Evolutionary conservation across 1,284 basidiomycete genomes (phyloP).

Genomic region (Austroboletus niveus): DNA sequence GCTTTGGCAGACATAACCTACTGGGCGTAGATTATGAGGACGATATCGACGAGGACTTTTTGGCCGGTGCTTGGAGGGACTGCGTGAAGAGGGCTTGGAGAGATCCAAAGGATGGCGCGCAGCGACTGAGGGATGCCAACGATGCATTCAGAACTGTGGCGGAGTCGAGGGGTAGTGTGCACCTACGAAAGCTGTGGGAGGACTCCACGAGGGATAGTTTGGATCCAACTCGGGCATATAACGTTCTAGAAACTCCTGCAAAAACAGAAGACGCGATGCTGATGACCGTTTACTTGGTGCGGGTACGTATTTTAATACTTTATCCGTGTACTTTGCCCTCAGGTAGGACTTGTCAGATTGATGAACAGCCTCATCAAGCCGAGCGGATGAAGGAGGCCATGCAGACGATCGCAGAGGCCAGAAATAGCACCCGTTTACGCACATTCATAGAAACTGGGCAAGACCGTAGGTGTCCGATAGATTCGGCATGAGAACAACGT

Average conservation of each 20-base stretch:
- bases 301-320: conserved; percentile 48
- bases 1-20: conserved; percentile 61
- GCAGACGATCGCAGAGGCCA: conserved; percentile 64
- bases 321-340: conserved; percentile 3
- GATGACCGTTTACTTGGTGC: conserved; percentile 68
- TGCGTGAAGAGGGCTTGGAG: conserved; percentile 62
- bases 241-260: conserved; percentile 65
- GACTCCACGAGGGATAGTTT: conserved; percentile 56
- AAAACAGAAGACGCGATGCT: conserved; percentile 77
- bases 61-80: conserved; percentile 66
- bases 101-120: conserved; percentile 43
- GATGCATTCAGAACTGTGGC: conserved; percentile 66
- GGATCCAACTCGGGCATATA: conserved; percentile 72
- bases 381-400: conserved; percentile 69
- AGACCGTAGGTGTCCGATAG: conserved; percentile 58
- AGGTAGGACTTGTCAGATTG: conserved; percentile 45
- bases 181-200: conserved; percentile 51
- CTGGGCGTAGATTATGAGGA: conserved; percentile 62
- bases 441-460: conserved; percentile 63
- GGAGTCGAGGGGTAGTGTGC: conserved; percentile 52
- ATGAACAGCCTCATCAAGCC: conserved; percentile 63
- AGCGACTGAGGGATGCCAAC: conserved; percentile 49
- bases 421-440: conserved; percentile 70
- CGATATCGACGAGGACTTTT: conserved; percentile 67
- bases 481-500: not conserved